These are phyloP conservation scores for Chrysopogon serrulatus DNA, from an alignment of 176 grass and related monocot species.

Conservation along the genomic window DNA sequence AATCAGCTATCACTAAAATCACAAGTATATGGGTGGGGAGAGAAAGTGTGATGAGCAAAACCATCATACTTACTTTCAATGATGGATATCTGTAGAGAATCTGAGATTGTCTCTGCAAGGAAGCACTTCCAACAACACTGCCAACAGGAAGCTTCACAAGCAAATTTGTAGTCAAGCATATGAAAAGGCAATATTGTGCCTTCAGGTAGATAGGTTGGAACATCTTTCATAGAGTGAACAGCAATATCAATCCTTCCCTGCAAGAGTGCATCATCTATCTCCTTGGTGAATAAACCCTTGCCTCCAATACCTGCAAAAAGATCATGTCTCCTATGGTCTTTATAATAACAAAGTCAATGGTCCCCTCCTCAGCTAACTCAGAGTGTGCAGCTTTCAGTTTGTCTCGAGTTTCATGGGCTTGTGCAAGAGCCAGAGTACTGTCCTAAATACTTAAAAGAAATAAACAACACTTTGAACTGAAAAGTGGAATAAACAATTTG, in stretches of 20 bases:
- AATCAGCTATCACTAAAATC: neutral
- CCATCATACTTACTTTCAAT: slow-evolving; percentile 59
- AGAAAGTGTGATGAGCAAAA: neutral
- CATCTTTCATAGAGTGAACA: slow-evolving; percentile 98
- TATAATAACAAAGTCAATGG: slow-evolving; percentile 89
- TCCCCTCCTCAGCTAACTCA: slow-evolving; percentile 76
- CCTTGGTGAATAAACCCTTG: slow-evolving; percentile 98
- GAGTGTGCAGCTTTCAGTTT: slow-evolving; percentile 77
- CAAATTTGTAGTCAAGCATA: slow-evolving; percentile 70
- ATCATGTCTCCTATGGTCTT: slow-evolving; percentile 94
- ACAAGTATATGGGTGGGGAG: neutral
- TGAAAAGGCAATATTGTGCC: slow-evolving; percentile 91
- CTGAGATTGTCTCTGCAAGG: slow-evolving; percentile 87
- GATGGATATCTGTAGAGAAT: slow-evolving; percentile 93
- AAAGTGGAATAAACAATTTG: neutral
- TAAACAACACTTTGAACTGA: neutral
- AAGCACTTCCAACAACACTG: slow-evolving; percentile 92
- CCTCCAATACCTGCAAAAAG: slow-evolving; percentile 96
- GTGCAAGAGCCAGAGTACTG: slow-evolving; percentile 94
- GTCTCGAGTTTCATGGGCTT: slow-evolving; percentile 78
- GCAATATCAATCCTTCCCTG: slow-evolving; percentile 88
- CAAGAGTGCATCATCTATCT: slow-evolving; percentile 94
- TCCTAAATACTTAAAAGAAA: slow-evolving; percentile 56
- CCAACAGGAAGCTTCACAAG: slow-evolving; percentile 88
- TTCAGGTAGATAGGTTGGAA: slow-evolving; percentile 90